Percentiles rank a stretch among this genome's conserved stretches.
phyloP scores from a whole-genome alignment of 1,284 basidiomycete genomes.

The Melampsora larici-populina region DNA sequence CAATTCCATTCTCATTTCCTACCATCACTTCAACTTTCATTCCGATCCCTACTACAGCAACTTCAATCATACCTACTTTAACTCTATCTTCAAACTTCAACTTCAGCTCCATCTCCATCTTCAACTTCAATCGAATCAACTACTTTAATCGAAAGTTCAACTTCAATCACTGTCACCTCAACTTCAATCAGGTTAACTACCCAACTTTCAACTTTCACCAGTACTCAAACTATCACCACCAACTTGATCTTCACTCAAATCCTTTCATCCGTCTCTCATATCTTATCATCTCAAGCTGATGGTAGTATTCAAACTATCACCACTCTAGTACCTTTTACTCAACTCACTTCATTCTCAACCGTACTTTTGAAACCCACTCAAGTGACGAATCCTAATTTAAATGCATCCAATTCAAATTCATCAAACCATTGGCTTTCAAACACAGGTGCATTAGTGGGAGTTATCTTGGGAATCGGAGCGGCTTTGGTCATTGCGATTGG shows the following conservation, averaged over 20 bases:
- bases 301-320: neutral
- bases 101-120: neutral
- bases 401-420: neutral
- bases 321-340: neutral
- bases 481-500: neutral
- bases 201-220: neutral
- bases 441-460: neutral
- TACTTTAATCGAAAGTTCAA: neutral
- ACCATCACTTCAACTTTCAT: neutral
- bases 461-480: neutral
- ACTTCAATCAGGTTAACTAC: neutral
- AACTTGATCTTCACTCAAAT: neutral
- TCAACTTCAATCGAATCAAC: neutral
- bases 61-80: neutral
- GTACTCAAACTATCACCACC: neutral
- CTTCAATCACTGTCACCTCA: neutral
- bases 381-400: neutral
- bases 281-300: neutral
- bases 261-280: neutral
- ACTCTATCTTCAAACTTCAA: neutral
- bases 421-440: neutral
- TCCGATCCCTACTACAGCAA: neutral
- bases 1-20: neutral
- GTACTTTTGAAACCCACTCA: neutral
- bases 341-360: neutral